Evolutionary conservation across 306 rosid genomes (phyloP).

Genomic region (Acmispon strigosus): DNA sequence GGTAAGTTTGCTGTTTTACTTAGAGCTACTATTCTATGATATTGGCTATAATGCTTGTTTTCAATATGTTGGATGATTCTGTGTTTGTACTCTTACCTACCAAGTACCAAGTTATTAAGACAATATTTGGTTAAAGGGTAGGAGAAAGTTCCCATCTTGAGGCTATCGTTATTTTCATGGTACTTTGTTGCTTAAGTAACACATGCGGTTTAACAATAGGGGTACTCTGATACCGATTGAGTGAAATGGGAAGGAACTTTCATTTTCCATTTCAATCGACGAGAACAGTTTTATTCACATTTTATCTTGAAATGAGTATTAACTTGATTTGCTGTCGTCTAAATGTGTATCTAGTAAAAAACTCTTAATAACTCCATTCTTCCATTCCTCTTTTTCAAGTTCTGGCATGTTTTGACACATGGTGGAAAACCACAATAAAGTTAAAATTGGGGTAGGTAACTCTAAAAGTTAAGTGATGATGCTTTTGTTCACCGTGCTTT

Average conservation of each 20-base stretch:
- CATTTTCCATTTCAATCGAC: no score
- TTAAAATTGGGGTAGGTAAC: no score
- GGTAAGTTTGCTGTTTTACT: neutral
- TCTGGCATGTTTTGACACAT: no score
- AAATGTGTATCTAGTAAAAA: neutral
- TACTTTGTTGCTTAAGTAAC: neutral
- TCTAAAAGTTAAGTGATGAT: no score
- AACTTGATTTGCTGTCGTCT: no score
- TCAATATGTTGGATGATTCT: neutral
- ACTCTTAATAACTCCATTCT: neutral
- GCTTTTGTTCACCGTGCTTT: no score
- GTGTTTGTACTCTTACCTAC: neutral
- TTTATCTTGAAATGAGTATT: no score
- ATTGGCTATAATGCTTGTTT: neutral
- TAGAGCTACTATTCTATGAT: neutral
- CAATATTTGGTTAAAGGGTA: neutral
- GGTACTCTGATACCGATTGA: no score
- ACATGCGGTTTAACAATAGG: neutral
- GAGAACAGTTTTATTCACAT: no score
- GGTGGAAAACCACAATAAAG: no score
- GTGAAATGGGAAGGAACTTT: no score
- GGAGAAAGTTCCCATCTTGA: neutral
- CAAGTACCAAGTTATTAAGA: neutral
- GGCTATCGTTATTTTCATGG: slow-evolving; percentile 3
- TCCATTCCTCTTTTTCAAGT: neutral